phyloP scores from a whole-genome alignment of 192 early-diverging fungal genomes.

The Chytriomyces sp. region DNA sequence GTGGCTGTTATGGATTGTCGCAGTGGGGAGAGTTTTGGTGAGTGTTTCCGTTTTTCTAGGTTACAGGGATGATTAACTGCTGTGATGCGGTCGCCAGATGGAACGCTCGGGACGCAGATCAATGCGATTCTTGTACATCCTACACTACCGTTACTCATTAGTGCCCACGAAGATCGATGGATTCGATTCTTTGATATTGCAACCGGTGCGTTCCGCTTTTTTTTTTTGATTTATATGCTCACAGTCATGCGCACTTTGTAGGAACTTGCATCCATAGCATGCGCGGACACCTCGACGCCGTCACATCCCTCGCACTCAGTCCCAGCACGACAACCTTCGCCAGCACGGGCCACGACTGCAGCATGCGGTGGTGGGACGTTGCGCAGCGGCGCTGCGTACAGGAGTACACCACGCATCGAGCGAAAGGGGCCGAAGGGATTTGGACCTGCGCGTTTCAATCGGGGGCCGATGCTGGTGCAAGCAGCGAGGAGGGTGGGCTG shows the following conservation, averaged over 20 bases:
- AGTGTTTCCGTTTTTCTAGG: conserved; percentile 27
- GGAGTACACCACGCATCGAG: conserved; percentile 68
- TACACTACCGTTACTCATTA: conserved; percentile 68
- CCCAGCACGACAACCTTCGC: conserved; percentile 52
- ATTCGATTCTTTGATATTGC: conserved; percentile 82
- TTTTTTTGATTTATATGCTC: no score
- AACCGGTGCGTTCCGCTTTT: no score
- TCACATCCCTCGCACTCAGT: conserved; percentile 69
- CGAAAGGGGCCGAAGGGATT: conserved; percentile 77
- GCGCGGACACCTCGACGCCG: conserved; percentile 67
- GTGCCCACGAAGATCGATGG: conserved; percentile 75
- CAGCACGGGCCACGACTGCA: conserved; percentile 76
- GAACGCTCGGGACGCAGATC: conserved; percentile 69
- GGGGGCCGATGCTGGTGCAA: background rate
- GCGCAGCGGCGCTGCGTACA: conserved; percentile 64
- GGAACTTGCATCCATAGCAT: conserved; percentile 64
- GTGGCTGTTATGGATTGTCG: conserved; percentile 55
- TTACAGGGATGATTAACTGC: background rate
- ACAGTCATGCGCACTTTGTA: no score
- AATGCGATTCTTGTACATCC: conserved; percentile 76
- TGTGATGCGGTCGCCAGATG: conserved; percentile 49
- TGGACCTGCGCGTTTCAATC: conserved; percentile 34
- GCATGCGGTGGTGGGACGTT: conserved; percentile 78
- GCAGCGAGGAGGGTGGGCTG: background rate
- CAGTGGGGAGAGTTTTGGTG: conserved; percentile 67